Evolutionary conservation across 139 green algal genomes (phyloP).

Genomic region (Closterium sp.): DNA sequence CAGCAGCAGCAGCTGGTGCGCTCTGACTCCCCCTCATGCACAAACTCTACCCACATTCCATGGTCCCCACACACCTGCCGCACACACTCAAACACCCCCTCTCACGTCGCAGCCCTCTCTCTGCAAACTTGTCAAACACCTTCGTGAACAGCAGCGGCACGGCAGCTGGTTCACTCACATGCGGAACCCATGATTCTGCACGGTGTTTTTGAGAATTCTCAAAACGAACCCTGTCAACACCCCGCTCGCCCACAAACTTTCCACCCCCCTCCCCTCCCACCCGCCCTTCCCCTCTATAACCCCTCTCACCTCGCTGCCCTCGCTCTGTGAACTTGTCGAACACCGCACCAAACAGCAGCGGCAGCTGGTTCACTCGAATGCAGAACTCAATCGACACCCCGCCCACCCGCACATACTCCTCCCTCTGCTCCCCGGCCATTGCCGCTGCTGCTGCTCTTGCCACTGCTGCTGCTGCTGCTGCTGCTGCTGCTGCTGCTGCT

Average conservation of each 20-base stretch:
- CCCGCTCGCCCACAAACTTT: neutral
- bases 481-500: neutral
- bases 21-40: neutral
- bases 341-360: conserved; percentile 38
- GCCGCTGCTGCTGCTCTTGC: neutral
- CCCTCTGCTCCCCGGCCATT: neutral
- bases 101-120: conserved; percentile 27
- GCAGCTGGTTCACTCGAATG: conserved; percentile 26
- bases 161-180: conserved; percentile 22
- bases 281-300: no score
- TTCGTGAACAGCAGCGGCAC: conserved; percentile 29
- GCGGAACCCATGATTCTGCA: conserved; percentile 27
- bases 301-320: conserved; percentile 30
- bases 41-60: no score
- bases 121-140: conserved; percentile 45
- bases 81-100: no score
- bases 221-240: no score
- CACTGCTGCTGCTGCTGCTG: neutral
- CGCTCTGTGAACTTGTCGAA: conserved; percentile 40
- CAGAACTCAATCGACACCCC: conserved; percentile 52
- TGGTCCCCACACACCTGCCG: no score
- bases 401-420: conserved; percentile 40
- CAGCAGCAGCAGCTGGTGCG: conserved; percentile 23
- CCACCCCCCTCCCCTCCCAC: no score
- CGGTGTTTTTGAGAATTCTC: no score